Evolutionary conservation across 1,284 basidiomycete genomes (phyloP), one percentile per base, ranked within the genome.

Genomic region (Ustilago lituana): DNA sequence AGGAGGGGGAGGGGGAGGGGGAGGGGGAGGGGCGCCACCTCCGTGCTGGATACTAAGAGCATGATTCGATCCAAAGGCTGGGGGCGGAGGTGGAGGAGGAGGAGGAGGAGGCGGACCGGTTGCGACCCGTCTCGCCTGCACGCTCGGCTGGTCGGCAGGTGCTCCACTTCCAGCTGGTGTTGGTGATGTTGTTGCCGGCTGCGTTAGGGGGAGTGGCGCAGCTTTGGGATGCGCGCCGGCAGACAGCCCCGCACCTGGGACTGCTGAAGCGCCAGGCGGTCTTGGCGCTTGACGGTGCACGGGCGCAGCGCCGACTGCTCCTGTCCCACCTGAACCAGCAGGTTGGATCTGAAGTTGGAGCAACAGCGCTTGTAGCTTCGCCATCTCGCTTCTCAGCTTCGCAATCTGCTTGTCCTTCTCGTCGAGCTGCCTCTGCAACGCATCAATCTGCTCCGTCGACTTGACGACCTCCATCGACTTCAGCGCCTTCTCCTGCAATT

Each of bases 401-500:
- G 24, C 31, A 37, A 66, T 62, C 41, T 73, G 61, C 44, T 45
- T 50, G 40, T 71, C 66, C 47, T 58, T 63, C 49, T 56, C 58
- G 7, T 27, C 45, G 3, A 65, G 45, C 39, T 54, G 53, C 0
- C 22, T 44, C 22, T 55, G 45, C 43, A 56, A 20, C 5, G 41
- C 54, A 7, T 55, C 55, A 3, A 38, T 38, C 45, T 74, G 53
- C 35, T 67, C 57, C 12, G 47, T 24, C 23, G 50, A 41, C 10
- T 55, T 40, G 39, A 46, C 41, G 8, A 33, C 52, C 9, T 56
- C 61, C 47, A 65, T 68, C 20, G 55, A 54, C 36, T 63, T 53
- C 36, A 77, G 53, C 32, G 65, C 54, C 49, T 63, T 68, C 41
- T 73, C 61, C 54, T 77, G 75, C 29, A 77, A 39, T 43, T 73